phyloP scores from a whole-genome alignment of 768 basidiomycete genomes.

The Kwoniella botswanensis region DNA sequence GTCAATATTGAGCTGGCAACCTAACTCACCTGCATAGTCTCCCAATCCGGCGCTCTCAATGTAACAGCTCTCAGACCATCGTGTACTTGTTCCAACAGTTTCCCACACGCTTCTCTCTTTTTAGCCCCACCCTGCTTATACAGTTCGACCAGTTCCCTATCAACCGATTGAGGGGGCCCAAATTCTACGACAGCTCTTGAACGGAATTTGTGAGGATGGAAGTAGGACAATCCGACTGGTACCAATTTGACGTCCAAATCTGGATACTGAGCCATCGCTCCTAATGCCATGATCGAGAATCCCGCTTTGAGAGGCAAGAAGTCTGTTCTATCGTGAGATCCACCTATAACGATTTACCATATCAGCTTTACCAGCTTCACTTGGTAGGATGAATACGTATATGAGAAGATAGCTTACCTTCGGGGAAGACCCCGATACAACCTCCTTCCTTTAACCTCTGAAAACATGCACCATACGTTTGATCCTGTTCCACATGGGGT shows the following conservation, averaged over 20 bases:
- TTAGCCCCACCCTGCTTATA: slow-evolving; percentile 85
- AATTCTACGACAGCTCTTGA: slow-evolving; percentile 98
- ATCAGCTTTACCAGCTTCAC: slow-evolving; percentile 3
- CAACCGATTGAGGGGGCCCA: slow-evolving; percentile 88
- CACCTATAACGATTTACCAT: slow-evolving; percentile 65
- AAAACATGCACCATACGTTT: slow-evolving; percentile 94
- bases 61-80: slow-evolving; percentile 95
- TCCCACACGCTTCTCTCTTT: slow-evolving; percentile 88
- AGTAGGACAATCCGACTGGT: slow-evolving; percentile 71
- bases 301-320: slow-evolving; percentile 96
- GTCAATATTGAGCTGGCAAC: neutral
- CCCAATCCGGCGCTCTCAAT: slow-evolving; percentile 92
- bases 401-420: slow-evolving; percentile 66
- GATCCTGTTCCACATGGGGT: slow-evolving; percentile 88
- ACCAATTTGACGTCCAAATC: slow-evolving; percentile 85
- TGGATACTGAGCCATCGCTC: slow-evolving; percentile 92
- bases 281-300: slow-evolving; percentile 95
- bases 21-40: slow-evolving; percentile 85
- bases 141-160: slow-evolving; percentile 81
- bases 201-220: slow-evolving; percentile 81
- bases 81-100: slow-evolving; percentile 87
- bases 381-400: neutral
- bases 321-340: slow-evolving; percentile 96
- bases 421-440: slow-evolving; percentile 95
- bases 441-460: slow-evolving; percentile 81